Conservation (phyloP, 345 rosid genomes). For the Atalantia buxifolia region DNA sequence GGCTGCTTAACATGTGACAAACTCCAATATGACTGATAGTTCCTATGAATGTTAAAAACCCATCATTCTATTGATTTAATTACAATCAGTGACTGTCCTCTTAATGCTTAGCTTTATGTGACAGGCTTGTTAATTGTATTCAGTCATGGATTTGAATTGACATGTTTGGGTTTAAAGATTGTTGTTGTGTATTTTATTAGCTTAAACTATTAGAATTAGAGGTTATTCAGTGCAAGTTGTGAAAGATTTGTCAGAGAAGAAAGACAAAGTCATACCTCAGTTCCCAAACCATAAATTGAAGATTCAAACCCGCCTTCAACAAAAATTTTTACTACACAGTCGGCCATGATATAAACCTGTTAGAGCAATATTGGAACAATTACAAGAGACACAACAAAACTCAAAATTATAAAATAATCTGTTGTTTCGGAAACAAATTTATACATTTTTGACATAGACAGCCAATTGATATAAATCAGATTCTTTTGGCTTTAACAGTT, state of each 20-base stretch:
- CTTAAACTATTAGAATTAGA: neutral
- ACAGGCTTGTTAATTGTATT: neutral
- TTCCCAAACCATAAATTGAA: constrained; percentile 75
- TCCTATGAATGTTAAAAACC: neutral
- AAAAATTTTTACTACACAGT: constrained; percentile 69
- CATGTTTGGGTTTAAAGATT: neutral
- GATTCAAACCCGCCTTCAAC: constrained; percentile 85
- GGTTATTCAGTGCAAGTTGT: neutral
- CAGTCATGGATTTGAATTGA: neutral
- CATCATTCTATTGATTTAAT: neutral
- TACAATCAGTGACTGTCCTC: neutral
- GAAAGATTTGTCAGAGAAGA: neutral
- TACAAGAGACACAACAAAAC: constrained; percentile 5
- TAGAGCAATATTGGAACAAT: constrained; percentile 18
- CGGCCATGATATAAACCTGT: constrained; percentile 81
- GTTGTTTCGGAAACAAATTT: neutral
- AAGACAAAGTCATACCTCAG: constrained; percentile 54
- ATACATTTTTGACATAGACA: neutral
- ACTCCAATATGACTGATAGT: neutral
- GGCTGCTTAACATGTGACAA: neutral
- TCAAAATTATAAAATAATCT: neutral
- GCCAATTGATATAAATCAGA: constrained; percentile 3
- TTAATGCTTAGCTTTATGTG: neutral
- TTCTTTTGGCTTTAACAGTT: constrained; percentile 7
- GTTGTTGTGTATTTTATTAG: neutral